Percentiles rank a stretch among this genome's conserved stretches.
Conservation (phyloP, 805 yeast species). For the Candida nonsorbophila region DNA sequence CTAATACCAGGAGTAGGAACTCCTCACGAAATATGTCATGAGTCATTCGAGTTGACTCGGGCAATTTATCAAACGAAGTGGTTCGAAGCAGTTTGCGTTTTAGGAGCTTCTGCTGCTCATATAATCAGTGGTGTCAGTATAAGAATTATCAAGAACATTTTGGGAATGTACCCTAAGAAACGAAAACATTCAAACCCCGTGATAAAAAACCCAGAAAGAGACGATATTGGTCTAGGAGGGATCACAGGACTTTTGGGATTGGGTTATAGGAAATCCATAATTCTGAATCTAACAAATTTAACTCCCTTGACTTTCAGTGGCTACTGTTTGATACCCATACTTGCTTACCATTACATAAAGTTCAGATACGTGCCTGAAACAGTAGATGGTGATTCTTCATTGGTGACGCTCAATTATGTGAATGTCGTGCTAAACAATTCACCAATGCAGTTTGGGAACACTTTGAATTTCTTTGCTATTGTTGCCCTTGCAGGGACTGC, state of each 20-base stretch:
- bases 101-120: slow-evolving; percentile 45
- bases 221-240: slow-evolving; percentile 58
- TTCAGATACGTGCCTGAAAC: slow-evolving; percentile 46
- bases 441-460: slow-evolving; percentile 14
- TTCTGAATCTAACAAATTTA: slow-evolving; percentile 42
- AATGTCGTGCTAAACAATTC: slow-evolving; percentile 9
- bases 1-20: slow-evolving; percentile 44
- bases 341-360: slow-evolving; percentile 42
- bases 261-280: slow-evolving; percentile 45
- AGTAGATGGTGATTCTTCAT: slow-evolving; percentile 61
- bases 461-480: slow-evolving; percentile 23
- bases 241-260: slow-evolving; percentile 50
- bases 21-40: slow-evolving; percentile 45
- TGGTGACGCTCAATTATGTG: slow-evolving; percentile 49
- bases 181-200: slow-evolving; percentile 6
- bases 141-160: slow-evolving; percentile 27
- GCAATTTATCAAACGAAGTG: slow-evolving; percentile 52
- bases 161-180: slow-evolving; percentile 5
- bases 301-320: slow-evolving; percentile 59
- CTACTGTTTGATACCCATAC: slow-evolving; percentile 41
- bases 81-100: slow-evolving; percentile 45
- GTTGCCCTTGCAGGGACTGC: slow-evolving; percentile 6
- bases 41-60: slow-evolving; percentile 54
- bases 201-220: slow-evolving; percentile 22
- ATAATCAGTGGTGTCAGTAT: slow-evolving; percentile 47